phyloP scores from a whole-genome alignment of 208 protist genomes.

The Tritrichomonas musculus region DNA sequence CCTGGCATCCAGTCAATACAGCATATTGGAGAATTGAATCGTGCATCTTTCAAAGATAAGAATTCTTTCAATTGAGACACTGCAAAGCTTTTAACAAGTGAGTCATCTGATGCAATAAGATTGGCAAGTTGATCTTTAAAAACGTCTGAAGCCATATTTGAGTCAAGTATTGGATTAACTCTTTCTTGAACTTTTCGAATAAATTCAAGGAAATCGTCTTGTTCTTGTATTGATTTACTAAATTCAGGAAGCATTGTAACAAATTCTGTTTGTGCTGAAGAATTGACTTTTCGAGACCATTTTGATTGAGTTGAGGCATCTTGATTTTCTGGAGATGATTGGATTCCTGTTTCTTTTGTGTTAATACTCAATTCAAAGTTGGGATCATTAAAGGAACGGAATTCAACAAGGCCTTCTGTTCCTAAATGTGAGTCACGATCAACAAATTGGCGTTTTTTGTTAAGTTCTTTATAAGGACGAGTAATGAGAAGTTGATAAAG shows the following conservation, averaged over 20 bases:
- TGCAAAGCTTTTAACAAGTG: conserved; percentile 6
- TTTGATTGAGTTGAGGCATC: background rate
- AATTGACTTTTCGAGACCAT: conserved; percentile 12
- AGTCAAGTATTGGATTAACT: background rate
- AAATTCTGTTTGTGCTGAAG: background rate
- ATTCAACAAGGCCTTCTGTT: conserved; percentile 25
- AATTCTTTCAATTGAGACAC: conserved; percentile 18
- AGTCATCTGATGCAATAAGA: background rate
- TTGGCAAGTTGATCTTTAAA: background rate
- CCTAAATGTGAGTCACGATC: conserved; percentile 25
- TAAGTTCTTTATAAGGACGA: background rate
- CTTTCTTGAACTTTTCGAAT: background rate
- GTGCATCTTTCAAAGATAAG: background rate
- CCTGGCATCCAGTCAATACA: conserved; percentile 8
- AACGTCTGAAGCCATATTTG: background rate
- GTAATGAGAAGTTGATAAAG: conserved; percentile 18
- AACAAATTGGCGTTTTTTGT: background rate
- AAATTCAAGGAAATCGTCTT: conserved; percentile 29
- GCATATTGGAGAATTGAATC: background rate
- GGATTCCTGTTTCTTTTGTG: background rate
- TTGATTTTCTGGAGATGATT: background rate
- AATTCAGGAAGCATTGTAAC: background rate
- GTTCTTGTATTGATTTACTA: background rate
- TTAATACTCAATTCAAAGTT: background rate
- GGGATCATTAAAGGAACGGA: background rate